Conservation (phyloP, 345 rosid species). For the Dipteronia sinensis region DNA sequence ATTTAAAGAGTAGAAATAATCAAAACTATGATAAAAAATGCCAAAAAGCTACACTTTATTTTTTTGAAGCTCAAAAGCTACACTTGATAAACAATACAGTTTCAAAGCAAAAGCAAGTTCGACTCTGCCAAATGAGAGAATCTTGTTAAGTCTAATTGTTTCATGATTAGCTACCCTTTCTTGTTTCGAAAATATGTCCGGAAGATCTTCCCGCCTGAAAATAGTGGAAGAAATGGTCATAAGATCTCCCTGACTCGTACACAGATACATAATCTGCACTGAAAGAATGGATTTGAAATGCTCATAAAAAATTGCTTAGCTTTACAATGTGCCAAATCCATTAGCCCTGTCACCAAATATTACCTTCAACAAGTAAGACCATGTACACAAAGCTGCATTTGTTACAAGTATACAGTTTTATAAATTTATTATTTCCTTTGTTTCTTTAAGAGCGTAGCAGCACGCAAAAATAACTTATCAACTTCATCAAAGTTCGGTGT, state of each 20-base stretch:
- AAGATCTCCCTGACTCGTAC: background rate
- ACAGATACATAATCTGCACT: background rate
- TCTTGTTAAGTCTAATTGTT: background rate
- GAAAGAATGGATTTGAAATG: background rate
- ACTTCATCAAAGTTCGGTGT: slow-evolving; percentile 78
- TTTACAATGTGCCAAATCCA: background rate
- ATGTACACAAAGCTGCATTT: background rate
- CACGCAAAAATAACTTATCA: slow-evolving; percentile 77
- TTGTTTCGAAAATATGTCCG: background rate
- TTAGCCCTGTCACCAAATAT: background rate
- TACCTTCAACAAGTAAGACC: background rate
- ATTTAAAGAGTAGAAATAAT: background rate
- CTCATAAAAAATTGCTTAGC: background rate
- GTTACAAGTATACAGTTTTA: too few relatives aligned
- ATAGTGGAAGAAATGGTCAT: background rate
- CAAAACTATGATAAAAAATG: background rate
- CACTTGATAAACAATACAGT: background rate
- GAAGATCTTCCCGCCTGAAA: too few relatives aligned
- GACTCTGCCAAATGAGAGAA: background rate
- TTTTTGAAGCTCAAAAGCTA: too few relatives aligned
- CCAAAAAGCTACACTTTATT: background rate
- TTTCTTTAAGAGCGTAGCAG: slow-evolving; percentile 73
- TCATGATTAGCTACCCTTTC: background rate
- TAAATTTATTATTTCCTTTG: slow-evolving; percentile 39
- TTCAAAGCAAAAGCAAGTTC: background rate